Base-by-base conservation (phyloP, 2,329 filamentous ascomycete genomes). In the Fonsecaea multimorphosa region DNA sequence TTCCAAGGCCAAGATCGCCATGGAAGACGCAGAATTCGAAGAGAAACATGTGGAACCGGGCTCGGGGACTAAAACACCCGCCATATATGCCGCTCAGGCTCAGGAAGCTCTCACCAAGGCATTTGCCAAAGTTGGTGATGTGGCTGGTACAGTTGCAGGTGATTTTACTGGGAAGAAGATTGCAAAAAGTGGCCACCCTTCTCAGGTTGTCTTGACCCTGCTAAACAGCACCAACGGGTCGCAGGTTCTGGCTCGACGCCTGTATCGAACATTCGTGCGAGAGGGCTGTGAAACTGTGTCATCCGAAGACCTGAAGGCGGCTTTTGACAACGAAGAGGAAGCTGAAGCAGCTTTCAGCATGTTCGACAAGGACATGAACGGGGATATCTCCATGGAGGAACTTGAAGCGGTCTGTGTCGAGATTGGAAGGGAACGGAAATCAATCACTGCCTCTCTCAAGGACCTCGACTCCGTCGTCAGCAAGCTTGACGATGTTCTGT, bases 331-430 rank as follows among this genome's bases (percentile, higher is more conserved):
- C 27, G 85, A 89, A 19, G 93, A 97, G 14, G 94, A 97, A 75
- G 92, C 93, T 0, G 90, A 95, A 61, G 91, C 91, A 2, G 93
- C 93, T 0, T 97, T 98, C 73, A 83, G 84, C 72, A 93, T 97
- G 83, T 97, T 97, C 72, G 94, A 98, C 79, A 96, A 95, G 75
- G 94, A 98, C 73, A 87, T 97, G 81, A 98, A 98, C 70, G 94
- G 93, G 3, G 94, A 98, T 74, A 96, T 97, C 57, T 96, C 91
- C 0, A 93, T 97, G 86, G 92, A 97, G 73, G 94, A 97, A 76
- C 86, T 98, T 24, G 93, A 97, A 77, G 88, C 91, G 24, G 93
- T 96, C 27, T 96, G 92, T 78, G 93, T 96, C 58, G 94, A 98
- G 75, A 95, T 97, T 70, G 93, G 94, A 38, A 87, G 94, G 16